Evolutionary conservation across 202 grass and related monocot species (phyloP).

Genomic region (Panicum virgatum): DNA sequence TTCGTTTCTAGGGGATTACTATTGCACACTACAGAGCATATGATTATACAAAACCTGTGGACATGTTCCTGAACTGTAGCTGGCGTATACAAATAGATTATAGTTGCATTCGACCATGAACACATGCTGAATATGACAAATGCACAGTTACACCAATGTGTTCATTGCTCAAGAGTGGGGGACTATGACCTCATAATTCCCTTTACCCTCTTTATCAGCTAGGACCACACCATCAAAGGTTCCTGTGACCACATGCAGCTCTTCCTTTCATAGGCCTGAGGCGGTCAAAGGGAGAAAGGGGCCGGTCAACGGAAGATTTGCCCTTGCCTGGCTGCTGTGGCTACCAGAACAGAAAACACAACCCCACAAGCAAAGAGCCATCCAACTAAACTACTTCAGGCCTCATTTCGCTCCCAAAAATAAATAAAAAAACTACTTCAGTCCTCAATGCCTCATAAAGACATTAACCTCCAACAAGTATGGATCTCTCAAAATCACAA

Average conservation of each 20-base stretch:
- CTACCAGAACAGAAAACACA: not conserved
- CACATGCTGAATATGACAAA: constrained; percentile 12
- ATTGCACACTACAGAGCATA: not conserved
- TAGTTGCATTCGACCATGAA: not conserved
- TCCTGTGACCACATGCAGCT: constrained; percentile 10
- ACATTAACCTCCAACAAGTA: not conserved
- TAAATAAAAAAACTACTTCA: too few species aligned
- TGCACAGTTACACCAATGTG: not conserved
- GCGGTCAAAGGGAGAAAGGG: constrained; percentile 36
- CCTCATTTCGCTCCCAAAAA: too few species aligned
- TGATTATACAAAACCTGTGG: not conserved
- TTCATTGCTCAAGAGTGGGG: not conserved
- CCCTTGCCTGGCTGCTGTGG: constrained; percentile 1
- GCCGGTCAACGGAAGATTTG: not conserved
- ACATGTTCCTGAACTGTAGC: not conserved
- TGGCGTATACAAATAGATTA: not conserved
- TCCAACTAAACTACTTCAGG: not conserved
- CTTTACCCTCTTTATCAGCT: not conserved
- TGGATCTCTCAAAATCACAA: not conserved
- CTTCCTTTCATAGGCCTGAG: constrained; percentile 5
- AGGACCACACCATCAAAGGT: constrained; percentile 5
- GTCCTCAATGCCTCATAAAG: not conserved
- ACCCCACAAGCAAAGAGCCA: not conserved
- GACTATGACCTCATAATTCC: constrained; percentile 31
- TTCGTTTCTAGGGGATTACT: not conserved